A percentile compares a stretch with the other conserved stretches of the same genome.
These are phyloP conservation scores for Rostrohypoxylon terebratum DNA, from an alignment of 495 filamentous ascomycete species.

Conservation along the genomic window DNA sequence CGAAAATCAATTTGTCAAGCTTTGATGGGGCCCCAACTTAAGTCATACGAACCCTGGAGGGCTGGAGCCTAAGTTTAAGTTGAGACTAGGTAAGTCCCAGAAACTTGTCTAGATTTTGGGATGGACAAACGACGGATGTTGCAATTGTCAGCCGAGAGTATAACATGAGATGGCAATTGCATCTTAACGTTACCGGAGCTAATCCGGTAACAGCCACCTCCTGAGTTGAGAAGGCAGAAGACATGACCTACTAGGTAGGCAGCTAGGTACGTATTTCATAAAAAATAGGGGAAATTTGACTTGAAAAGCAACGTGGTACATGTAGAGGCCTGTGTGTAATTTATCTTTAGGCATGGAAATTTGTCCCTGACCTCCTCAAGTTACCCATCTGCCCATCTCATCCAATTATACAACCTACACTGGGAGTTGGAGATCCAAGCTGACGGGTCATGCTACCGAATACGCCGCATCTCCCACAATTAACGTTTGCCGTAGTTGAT, in stretches of 20 bases:
- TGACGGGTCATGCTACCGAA: slow-evolving; percentile 2
- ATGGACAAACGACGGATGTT: slow-evolving; percentile 19
- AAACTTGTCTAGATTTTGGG: slow-evolving; percentile 10
- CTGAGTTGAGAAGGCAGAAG: background rate
- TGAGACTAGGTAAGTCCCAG: slow-evolving; percentile 11
- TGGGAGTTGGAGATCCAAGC: background rate
- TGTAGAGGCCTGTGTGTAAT: background rate
- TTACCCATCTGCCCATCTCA: background rate
- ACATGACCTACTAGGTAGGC: no score
- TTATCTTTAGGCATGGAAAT: background rate
- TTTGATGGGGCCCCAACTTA: slow-evolving; percentile 24
- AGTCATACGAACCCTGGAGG: no score
- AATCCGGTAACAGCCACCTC: background rate
- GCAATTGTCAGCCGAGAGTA: slow-evolving; percentile 18
- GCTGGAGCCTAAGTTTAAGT: background rate
- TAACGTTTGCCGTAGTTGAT: background rate
- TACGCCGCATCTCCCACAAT: background rate
- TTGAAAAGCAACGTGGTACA: background rate
- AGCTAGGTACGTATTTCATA: no score
- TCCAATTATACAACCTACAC: background rate
- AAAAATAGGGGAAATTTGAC: background rate
- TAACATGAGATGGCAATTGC: slow-evolving; percentile 6
- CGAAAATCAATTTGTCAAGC: slow-evolving; percentile 37
- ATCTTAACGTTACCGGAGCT: background rate
- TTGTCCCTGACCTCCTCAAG: background rate